Percentiles rank a stretch among this genome's conserved stretches.
phyloP scores from a whole-genome alignment of 2,329 filamentous ascomycete genomes.

The Colletotrichum sp. region DNA sequence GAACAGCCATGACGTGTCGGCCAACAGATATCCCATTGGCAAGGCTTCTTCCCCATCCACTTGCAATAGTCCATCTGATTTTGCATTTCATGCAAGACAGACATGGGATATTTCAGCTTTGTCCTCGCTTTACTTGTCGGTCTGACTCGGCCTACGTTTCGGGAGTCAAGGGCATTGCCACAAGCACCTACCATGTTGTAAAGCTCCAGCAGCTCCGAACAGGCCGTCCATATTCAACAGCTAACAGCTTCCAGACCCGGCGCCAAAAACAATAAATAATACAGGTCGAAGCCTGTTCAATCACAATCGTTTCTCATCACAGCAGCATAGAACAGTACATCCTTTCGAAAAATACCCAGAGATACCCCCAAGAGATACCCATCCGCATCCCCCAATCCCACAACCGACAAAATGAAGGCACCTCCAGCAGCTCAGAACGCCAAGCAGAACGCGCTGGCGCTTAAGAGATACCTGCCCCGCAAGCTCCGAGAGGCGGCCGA shows the following conservation, averaged over 20 bases:
- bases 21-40: neutral
- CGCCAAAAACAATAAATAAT: slow-evolving; percentile 20
- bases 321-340: slow-evolving; percentile 17
- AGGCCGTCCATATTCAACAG: slow-evolving; percentile 5
- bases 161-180: slow-evolving; percentile 15
- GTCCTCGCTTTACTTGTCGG: slow-evolving; percentile 15
- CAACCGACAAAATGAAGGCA: slow-evolving; percentile 9
- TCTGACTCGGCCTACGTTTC: slow-evolving; percentile 18
- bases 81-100: slow-evolving; percentile 9
- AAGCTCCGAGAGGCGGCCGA: slow-evolving; percentile 19
- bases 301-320: neutral
- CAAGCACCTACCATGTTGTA: slow-evolving; percentile 22
- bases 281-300: neutral
- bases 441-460: slow-evolving; percentile 19
- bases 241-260: neutral
- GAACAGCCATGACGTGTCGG: slow-evolving; percentile 17
- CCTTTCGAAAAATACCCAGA: slow-evolving; percentile 14
- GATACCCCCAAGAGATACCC: slow-evolving; percentile 16
- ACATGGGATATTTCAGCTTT: slow-evolving; percentile 20
- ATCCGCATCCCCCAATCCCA: neutral
- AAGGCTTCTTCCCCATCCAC: slow-evolving; percentile 2
- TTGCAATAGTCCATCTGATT: slow-evolving; percentile 17
- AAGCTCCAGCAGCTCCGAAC: slow-evolving; percentile 18
- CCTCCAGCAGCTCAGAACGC: slow-evolving; percentile 14
- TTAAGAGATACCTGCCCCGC: slow-evolving; percentile 17